phyloP scores from a whole-genome alignment of 176 grass and related monocot genomes.

The Oryza meyeriana region DNA sequence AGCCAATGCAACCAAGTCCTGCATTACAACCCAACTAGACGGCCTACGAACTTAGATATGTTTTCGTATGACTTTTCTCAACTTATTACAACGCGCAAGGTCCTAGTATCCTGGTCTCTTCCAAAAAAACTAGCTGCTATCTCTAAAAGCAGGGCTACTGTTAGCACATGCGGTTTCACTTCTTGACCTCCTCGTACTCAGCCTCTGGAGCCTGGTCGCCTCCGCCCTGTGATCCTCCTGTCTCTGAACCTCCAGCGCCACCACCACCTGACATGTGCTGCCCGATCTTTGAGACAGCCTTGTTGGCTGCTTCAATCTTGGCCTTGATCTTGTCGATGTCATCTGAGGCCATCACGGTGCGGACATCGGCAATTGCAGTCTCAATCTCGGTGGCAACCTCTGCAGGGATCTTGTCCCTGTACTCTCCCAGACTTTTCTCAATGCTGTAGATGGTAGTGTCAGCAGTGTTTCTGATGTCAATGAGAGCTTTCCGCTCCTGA shows the following conservation, averaged over 20 bases:
- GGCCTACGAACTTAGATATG: slow-evolving; percentile 11
- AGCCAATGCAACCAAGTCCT: slow-evolving; percentile 10
- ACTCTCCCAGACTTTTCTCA: slow-evolving; percentile 52
- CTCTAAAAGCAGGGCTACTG: background rate
- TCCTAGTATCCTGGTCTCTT: slow-evolving; percentile 1
- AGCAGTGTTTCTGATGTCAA: slow-evolving; percentile 47
- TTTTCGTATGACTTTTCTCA: slow-evolving; percentile 22
- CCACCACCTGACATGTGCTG: slow-evolving; percentile 35
- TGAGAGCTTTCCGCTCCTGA: slow-evolving; percentile 44
- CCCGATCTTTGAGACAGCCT: slow-evolving; percentile 36
- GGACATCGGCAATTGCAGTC: slow-evolving; percentile 17
- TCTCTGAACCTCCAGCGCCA: background rate
- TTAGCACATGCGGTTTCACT: slow-evolving; percentile 12
- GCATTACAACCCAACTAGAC: background rate
- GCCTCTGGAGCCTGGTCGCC: slow-evolving; percentile 43
- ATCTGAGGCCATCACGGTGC: slow-evolving; percentile 33
- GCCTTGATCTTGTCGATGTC: slow-evolving; percentile 38
- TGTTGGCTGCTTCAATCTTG: slow-evolving; percentile 43
- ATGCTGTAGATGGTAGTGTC: slow-evolving; percentile 49
- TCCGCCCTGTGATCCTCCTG: slow-evolving; percentile 22
- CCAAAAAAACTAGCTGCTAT: slow-evolving; percentile 15
- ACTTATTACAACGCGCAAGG: slow-evolving; percentile 23
- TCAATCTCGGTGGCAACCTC: slow-evolving; percentile 49
- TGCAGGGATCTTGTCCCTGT: slow-evolving; percentile 39
- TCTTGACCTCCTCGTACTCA: slow-evolving; percentile 49